Evolutionary conservation across 2,329 filamentous ascomycete genomes (phyloP).

Genomic region (Colletotrichum viniferum): DNA sequence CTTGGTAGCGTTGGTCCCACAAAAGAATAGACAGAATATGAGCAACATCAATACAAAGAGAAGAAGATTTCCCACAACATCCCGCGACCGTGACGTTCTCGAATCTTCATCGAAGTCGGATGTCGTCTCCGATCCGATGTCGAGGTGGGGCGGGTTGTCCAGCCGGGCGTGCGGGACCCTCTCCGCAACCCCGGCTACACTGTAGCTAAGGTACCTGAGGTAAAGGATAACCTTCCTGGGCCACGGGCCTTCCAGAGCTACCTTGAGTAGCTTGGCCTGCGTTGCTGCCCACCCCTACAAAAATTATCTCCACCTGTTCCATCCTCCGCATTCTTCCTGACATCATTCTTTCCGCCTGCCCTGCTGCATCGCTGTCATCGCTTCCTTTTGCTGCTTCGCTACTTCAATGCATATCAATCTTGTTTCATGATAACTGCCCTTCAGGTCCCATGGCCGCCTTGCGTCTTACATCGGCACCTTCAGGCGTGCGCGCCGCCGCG

Average conservation of each 20-base stretch:
- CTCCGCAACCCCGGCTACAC: not conserved
- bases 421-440: not conserved
- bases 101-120: not conserved
- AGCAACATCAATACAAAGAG: not conserved
- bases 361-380: not conserved
- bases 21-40: slow-evolving; percentile 4
- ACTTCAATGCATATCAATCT: not conserved
- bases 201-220: not conserved
- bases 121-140: not conserved
- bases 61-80: not conserved
- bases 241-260: not conserved
- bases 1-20: not conserved
- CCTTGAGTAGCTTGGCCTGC: not conserved
- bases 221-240: not conserved
- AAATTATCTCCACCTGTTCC: not conserved
- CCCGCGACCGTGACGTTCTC: not conserved
- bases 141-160: not conserved
- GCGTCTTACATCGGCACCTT: slow-evolving; percentile 3
- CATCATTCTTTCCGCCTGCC: not conserved
- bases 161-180: slow-evolving; percentile 1
- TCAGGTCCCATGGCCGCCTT: slow-evolving; percentile 12
- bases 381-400: not conserved
- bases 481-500: slow-evolving; percentile 1
- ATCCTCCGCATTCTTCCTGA: not conserved
- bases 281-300: not conserved